phyloP scores from a whole-genome alignment of 371 early-diverging fungal genomes.

The Entomophthora muscae region DNA sequence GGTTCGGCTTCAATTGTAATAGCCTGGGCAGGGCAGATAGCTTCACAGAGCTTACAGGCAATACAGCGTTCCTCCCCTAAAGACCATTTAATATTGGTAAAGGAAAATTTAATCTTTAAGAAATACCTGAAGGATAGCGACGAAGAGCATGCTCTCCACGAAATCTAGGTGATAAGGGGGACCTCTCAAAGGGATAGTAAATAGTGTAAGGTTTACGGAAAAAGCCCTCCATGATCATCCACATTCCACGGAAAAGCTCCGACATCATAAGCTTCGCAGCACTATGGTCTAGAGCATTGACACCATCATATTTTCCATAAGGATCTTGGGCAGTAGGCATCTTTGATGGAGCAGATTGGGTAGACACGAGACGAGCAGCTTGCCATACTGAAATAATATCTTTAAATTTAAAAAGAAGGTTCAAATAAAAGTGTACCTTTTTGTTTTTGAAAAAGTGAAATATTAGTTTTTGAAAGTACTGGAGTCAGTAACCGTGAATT shows the following conservation, averaged over 20 bases:
- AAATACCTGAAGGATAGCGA: constrained; percentile 81
- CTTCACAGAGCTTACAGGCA: constrained; percentile 96
- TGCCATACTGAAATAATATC: too few relatives aligned
- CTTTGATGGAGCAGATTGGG: neutral
- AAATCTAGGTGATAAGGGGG: constrained; percentile 82
- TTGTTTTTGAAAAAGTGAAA: too few relatives aligned
- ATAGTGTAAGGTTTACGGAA: constrained; percentile 93
- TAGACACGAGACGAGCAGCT: neutral
- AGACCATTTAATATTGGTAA: neutral
- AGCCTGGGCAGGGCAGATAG: constrained; percentile 95
- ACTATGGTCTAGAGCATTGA: constrained; percentile 43
- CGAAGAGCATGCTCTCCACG: constrained; percentile 95
- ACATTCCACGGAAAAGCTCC: constrained; percentile 83
- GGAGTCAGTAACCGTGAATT: too few relatives aligned
- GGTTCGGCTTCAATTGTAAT: constrained; percentile 98
- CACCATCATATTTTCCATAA: constrained; percentile 9
- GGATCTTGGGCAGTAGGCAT: neutral
- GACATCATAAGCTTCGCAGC: constrained; percentile 73
- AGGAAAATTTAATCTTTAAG: constrained; percentile 3
- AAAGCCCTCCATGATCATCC: constrained; percentile 80
- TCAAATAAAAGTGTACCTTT: too few relatives aligned
- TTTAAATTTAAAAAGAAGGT: too few relatives aligned
- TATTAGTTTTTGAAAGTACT: too few relatives aligned
- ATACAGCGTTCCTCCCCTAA: constrained; percentile 94
- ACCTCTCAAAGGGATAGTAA: constrained; percentile 93